Base-by-base conservation (phyloP, 768 basidiomycete genomes). In the Pisolithus microcarpus region DNA sequence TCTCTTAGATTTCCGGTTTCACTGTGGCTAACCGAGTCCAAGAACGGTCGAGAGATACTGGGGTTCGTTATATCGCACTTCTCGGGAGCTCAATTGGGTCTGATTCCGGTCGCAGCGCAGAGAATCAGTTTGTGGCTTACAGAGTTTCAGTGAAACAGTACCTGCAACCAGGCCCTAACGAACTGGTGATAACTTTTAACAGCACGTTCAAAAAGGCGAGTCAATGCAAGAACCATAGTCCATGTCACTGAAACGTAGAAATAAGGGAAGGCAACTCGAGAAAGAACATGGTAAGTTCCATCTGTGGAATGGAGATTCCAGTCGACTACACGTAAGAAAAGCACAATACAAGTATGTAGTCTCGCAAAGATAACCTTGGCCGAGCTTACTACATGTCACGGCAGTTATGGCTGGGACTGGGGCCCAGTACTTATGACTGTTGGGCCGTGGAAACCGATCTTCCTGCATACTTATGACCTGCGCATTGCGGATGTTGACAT, bases 391-490 rank as follows among this genome's bases (percentile, higher is more conserved):
- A 43, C 11, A 16, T 24, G 16, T 38, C 2, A 1, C 34, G 44
- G 15, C 24, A 89, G 87, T 62, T 91, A 91, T 61, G 88, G 88
- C 18, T 91, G 90, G 91, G 91, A 92, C 61, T 93, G 91, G 90
- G 88, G 91, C 49, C 93, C 92, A 21, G 67, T 91, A 18, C 65
- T 95, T 34, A 85, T 95, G 84, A 92, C 88, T 5, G 71, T 77
- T 40, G 94, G 92, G 13, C 92, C 92, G 23, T 95, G 89, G 90
- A 86, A 84, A 57, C 85, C 87, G 4, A 74, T 95, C 50, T 70
- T 61, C 18, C 74, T 95, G 11, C 81, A 94, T 52, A 70, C 76
- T 0, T 95, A 91, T 67, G 61, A 72, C 10, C 69, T 74, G 34
- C 77, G 82, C 48, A 79, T 95, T 50, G 64, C 68, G 5, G 84